Evolutionary conservation across 192 early-diverging fungal species (phyloP).

Genomic region (Powellomyces hirtus): DNA sequence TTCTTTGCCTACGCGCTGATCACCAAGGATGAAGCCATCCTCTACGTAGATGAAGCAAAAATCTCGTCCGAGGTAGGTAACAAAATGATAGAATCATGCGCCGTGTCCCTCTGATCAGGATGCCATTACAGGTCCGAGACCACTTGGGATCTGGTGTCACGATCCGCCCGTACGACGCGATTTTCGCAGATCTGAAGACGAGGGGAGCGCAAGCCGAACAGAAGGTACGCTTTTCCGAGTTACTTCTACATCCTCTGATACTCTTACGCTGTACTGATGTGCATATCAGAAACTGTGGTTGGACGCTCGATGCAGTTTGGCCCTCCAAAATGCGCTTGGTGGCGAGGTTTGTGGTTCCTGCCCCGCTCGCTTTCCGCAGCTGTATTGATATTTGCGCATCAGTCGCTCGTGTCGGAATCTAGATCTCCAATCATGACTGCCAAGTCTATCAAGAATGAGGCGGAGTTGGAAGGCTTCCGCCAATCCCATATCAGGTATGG

Average conservation of each 20-base stretch:
- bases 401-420: constrained; percentile 51
- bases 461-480: constrained; percentile 90
- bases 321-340: constrained; percentile 73
- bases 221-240: neutral
- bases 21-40: constrained; percentile 60
- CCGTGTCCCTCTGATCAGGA: neutral
- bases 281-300: constrained; percentile 63
- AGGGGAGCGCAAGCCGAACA: neutral
- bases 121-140: constrained; percentile 21
- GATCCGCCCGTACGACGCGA: constrained; percentile 68
- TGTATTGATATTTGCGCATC: neutral
- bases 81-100: neutral
- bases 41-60: constrained; percentile 80
- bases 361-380: neutral
- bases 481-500: constrained; percentile 88
- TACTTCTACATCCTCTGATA: neutral
- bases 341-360: constrained; percentile 21
- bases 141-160: constrained; percentile 63
- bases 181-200: constrained; percentile 73
- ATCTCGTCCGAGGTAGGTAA: constrained; percentile 53
- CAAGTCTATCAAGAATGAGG: constrained; percentile 93
- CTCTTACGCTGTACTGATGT: neutral
- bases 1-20: constrained; percentile 91
- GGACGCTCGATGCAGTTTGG: constrained; percentile 67
- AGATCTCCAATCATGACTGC: constrained; percentile 71